Conservation (phyloP, 805 yeast species). For the Yarrowia phangngaensis region DNA sequence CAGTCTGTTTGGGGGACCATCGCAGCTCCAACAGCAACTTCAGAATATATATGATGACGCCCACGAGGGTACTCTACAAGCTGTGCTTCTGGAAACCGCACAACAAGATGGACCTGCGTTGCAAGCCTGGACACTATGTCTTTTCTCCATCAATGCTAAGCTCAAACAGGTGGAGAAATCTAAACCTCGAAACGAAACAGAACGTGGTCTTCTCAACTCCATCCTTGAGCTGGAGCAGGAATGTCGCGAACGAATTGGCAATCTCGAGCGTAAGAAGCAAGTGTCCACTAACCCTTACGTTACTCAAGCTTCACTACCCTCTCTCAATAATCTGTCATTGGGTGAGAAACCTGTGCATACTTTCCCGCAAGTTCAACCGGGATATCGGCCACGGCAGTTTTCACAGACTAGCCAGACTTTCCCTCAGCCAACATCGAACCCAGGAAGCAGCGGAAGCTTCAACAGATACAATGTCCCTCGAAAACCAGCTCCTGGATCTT, state of each 20-base stretch:
- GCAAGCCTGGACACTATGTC: conserved; percentile 40
- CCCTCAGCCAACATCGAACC: background rate
- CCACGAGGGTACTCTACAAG: conserved; percentile 42
- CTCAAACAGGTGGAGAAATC: conserved; percentile 37
- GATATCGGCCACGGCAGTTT: conserved; percentile 17
- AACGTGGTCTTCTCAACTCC: conserved; percentile 39
- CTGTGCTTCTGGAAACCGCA: conserved; percentile 42
- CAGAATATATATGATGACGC: conserved; percentile 44
- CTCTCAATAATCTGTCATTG: background rate
- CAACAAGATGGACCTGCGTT: conserved; percentile 40
- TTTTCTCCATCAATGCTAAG: conserved; percentile 37
- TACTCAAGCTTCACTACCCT: conserved; percentile 17
- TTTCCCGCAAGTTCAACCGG: conserved; percentile 15
- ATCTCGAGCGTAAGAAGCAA: conserved; percentile 31
- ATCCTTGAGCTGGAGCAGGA: conserved; percentile 43
- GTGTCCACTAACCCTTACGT: conserved; percentile 34
- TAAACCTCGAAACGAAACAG: conserved; percentile 38
- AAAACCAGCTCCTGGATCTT: conserved; percentile 8
- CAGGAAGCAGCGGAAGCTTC: conserved; percentile 14
- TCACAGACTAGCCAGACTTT: conserved; percentile 2
- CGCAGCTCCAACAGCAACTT: conserved; percentile 32
- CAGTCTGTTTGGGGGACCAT: conserved; percentile 26
- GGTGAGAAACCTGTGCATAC: conserved; percentile 7
- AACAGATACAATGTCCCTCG: conserved; percentile 18
- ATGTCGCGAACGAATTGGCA: conserved; percentile 40